These are phyloP conservation scores for Podosphaera aphanis DNA, from an alignment of 2,329 filamentous ascomycete species.

Conservation along the genomic window DNA sequence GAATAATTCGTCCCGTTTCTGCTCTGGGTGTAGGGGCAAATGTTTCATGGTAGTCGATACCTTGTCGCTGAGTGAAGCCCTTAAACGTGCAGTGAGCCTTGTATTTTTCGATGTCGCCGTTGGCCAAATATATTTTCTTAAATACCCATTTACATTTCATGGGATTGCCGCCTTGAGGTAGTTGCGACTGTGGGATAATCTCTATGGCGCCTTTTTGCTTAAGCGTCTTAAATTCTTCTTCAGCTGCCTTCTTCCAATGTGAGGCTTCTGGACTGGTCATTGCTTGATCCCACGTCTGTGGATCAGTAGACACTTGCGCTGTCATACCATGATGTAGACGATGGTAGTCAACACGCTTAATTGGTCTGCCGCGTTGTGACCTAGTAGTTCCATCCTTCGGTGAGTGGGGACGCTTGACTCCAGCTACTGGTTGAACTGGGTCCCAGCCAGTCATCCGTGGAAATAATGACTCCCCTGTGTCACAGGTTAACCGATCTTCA, in stretches of 20 bases:
- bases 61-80: background rate
- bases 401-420: background rate
- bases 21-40: no score
- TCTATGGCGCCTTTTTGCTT: background rate
- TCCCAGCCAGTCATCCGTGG: constrained; percentile 1
- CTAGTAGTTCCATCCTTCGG: background rate
- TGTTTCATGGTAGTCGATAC: background rate
- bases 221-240: background rate
- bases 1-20: no score
- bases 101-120: background rate
- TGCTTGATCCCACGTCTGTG: background rate
- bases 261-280: background rate
- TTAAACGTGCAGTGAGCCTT: background rate
- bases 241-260: background rate
- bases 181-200: background rate
- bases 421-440: background rate
- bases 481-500: no score
- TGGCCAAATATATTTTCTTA: background rate
- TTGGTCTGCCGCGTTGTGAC: background rate
- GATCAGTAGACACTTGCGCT: background rate
- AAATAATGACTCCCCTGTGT: no score
- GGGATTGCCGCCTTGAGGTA: no score
- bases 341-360: background rate
- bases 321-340: background rate
- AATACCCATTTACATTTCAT: constrained; percentile 1